Percentiles rank a stretch among this genome's conserved stretches.
Evolutionary conservation across 169 alveolate species (phyloP).

Genomic region (Eimeria brunetti): DNA sequence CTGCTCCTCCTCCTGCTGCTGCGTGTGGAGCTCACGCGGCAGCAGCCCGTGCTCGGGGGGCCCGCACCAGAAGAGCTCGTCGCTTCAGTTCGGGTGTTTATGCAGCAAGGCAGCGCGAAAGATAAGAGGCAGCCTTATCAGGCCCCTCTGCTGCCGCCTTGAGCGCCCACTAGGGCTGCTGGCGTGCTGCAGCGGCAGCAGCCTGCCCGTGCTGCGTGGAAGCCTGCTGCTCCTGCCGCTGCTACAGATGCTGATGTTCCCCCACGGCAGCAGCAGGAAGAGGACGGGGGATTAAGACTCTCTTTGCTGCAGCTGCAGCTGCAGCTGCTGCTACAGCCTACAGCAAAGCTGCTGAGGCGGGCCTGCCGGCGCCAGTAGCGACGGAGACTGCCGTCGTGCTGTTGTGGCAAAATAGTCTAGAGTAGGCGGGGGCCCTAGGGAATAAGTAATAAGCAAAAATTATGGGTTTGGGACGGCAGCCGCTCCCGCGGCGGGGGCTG

Average conservation of each 20-base stretch:
- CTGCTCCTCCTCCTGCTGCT: constrained; percentile 32
- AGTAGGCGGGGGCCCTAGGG: constrained; percentile 32
- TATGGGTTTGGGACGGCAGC: constrained; percentile 23
- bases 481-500: constrained; percentile 70
- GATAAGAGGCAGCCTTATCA: not conserved
- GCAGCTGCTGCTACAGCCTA: constrained; percentile 39
- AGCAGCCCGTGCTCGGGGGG: constrained; percentile 4
- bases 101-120: constrained; percentile 6
- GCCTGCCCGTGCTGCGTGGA: constrained; percentile 41
- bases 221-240: constrained; percentile 45
- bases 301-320: constrained; percentile 28
- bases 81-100: constrained; percentile 2
- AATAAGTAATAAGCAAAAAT: constrained; percentile 29
- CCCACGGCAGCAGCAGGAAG: constrained; percentile 43
- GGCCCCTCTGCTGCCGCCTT: constrained; percentile 14
- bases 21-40: constrained; percentile 16
- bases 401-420: constrained; percentile 2
- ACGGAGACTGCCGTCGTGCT: constrained; percentile 42
- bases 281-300: not conserved
- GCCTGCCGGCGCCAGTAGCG: constrained; percentile 29
- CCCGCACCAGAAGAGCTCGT: constrained; percentile 18
- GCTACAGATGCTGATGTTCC: constrained; percentile 19
- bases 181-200: constrained; percentile 63
- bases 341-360: constrained; percentile 50
- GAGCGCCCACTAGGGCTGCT: constrained; percentile 39